These are phyloP conservation scores for Zizania palustris DNA, from an alignment of 202 grass and related monocot genomes.

Conservation along the genomic window DNA sequence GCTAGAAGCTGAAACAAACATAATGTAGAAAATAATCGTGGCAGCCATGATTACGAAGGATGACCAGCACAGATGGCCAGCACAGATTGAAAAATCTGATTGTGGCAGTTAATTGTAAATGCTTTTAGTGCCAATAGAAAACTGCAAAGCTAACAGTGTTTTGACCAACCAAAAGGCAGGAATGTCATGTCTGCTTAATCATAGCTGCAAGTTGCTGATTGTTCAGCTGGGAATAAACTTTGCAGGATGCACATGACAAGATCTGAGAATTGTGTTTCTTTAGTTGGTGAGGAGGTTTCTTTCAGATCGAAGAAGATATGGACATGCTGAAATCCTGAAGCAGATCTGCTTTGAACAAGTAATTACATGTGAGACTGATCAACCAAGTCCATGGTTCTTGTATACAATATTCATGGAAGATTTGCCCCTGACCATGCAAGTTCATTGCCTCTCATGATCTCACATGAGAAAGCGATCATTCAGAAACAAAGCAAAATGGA, in stretches of 20 bases:
- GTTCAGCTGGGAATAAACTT: slow-evolving; percentile 29
- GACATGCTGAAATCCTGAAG: slow-evolving; percentile 13
- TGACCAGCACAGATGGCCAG: not conserved
- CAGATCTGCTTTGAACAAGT: not conserved
- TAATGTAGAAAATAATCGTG: no score
- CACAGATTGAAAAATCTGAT: not conserved
- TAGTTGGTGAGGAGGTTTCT: slow-evolving; percentile 34
- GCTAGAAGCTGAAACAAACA: no score
- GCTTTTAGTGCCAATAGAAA: not conserved
- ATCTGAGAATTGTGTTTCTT: slow-evolving; percentile 27
- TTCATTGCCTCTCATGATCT: not conserved
- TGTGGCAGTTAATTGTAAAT: not conserved
- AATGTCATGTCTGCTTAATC: slow-evolving; percentile 30
- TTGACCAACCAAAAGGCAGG: slow-evolving; percentile 21
- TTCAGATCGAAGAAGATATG: slow-evolving; percentile 14
- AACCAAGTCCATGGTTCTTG: slow-evolving; percentile 12
- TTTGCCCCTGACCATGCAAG: slow-evolving; percentile 5
- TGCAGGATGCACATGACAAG: slow-evolving; percentile 35
- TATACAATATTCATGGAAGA: slow-evolving; percentile 9
- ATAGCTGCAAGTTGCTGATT: slow-evolving; percentile 15
- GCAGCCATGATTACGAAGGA: not conserved
- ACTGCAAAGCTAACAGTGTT: not conserved
- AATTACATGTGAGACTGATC: not conserved
- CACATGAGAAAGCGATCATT: not conserved
- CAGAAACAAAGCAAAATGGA: not conserved